Base-by-base conservation (phyloP, 495 filamentous ascomycete species). In the Neurospora sp. region DNA sequence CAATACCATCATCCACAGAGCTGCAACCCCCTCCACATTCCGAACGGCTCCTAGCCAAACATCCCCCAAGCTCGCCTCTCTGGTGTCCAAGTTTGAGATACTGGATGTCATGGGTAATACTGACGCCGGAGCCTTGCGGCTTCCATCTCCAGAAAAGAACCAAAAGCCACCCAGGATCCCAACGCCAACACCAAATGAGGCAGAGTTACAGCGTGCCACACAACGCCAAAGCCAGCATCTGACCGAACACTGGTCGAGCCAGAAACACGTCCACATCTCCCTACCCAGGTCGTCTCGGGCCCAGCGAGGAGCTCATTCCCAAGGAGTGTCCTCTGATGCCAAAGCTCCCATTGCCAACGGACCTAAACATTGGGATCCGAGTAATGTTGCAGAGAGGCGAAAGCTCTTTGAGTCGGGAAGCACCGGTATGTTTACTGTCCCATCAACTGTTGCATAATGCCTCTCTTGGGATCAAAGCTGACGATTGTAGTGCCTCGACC, bases 81-180 rank as follows among this genome's bases (percentile, higher is more conserved):
- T 85, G 5, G 77, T 84, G 38, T 84, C 83, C 23, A 85, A 80
- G 20, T 87, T 84, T 39, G 83, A 85, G 74, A 76, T 78, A 1
- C 77, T 85, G 39, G 81, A 83, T 71, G 76, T 79, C 9, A 74
- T 80, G 11, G 81, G 76, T 38, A 78, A 60, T 70, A 40, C 71
- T 62, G 76, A 81, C 41, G n/a, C 62, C 70, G 70, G 72, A 62
- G 11, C 46, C 20, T 31, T 70, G 37, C 37, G 37, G 49, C 20
- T 71, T 71, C 40, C 74, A 35, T 54, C 72, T 20, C 73, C 70
- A 18, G 35, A 44, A 49, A 66, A 70, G 20, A 39, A 41, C 27
- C 35, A 70, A 18, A 71, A 39, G 20, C 37, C 49, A 9, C 54
- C 71, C 39, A 70, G 37, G 14, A 20, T 40, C 69, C 69, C 39